Evolutionary conservation across 225 moss, liverwort and hornwort genomes (phyloP).

Genomic region (Anthoceros angustus): DNA sequence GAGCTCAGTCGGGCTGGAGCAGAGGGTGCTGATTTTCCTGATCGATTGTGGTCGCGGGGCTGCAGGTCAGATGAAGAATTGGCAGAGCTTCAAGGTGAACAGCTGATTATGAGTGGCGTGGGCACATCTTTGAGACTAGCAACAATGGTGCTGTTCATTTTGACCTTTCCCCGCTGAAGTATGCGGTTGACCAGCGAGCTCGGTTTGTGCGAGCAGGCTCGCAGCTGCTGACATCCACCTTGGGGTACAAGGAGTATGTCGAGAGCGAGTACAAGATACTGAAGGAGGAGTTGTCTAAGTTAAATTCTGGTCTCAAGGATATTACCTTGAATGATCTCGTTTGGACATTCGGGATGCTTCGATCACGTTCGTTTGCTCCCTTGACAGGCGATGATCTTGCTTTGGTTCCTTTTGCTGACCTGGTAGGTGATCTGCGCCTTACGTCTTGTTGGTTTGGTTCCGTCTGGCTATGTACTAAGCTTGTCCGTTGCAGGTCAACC

Average conservation of each 20-base stretch:
- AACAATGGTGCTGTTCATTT: neutral
- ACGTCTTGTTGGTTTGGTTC: neutral
- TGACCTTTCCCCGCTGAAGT: neutral
- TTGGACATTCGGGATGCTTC: slow-evolving; percentile 80
- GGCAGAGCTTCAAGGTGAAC: slow-evolving; percentile 52
- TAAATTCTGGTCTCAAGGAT: slow-evolving; percentile 30
- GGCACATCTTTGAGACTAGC: neutral
- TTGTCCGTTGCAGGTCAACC: slow-evolving; percentile 29
- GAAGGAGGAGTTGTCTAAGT: slow-evolving; percentile 26
- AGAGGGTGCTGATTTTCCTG: neutral
- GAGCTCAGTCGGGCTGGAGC: neutral
- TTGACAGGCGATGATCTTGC: slow-evolving; percentile 71
- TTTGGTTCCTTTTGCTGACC: slow-evolving; percentile 78
- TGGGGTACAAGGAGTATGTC: slow-evolving; percentile 53
- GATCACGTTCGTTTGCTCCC: slow-evolving; percentile 76
- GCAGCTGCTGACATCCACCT: slow-evolving; percentile 62
- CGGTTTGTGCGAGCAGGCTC: slow-evolving; percentile 22
- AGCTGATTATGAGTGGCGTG: neutral
- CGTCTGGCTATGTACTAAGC: neutral
- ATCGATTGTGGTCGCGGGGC: neutral
- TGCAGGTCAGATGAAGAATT: slow-evolving; percentile 49
- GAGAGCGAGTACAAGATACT: slow-evolving; percentile 50
- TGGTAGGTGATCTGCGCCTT: slow-evolving; percentile 13
- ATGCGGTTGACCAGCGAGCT: neutral
- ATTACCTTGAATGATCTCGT: slow-evolving; percentile 57